Conservation (phyloP, 2,329 filamentous ascomycete species). For the Claviceps spartinae region DNA sequence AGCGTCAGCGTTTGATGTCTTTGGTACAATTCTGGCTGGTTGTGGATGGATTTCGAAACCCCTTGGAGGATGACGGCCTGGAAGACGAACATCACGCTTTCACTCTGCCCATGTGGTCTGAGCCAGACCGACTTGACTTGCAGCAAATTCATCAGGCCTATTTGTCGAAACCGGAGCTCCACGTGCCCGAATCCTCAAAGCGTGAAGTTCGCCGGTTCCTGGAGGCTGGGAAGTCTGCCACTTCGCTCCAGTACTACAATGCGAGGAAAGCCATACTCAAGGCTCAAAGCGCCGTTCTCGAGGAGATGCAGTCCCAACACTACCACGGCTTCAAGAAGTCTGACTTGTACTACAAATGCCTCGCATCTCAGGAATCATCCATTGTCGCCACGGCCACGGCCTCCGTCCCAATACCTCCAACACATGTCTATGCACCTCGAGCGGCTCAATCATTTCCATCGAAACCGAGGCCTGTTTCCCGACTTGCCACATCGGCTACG, state of each 20-base stretch:
- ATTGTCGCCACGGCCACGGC: constrained; percentile 3
- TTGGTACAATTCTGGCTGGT: constrained; percentile 97
- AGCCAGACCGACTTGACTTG: constrained; percentile 75
- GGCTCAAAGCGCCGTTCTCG: constrained; percentile 70
- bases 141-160: constrained; percentile 88
- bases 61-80: constrained; percentile 63
- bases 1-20: constrained; percentile 72
- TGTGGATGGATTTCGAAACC: constrained; percentile 90
- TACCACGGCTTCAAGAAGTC: constrained; percentile 83
- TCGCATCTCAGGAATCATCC: constrained; percentile 66
- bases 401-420: constrained; percentile 3
- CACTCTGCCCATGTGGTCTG: constrained; percentile 56
- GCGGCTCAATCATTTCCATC: constrained; percentile 25
- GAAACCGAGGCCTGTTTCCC: constrained; percentile 29
- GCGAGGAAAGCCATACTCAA: constrained; percentile 70
- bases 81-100: constrained; percentile 51
- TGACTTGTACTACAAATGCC: constrained; percentile 89
- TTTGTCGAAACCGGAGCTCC: constrained; percentile 67
- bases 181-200: constrained; percentile 56
- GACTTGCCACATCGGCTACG: constrained; percentile 24
- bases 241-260: constrained; percentile 66
- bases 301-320: constrained; percentile 69
- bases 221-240: constrained; percentile 60
- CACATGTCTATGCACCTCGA: constrained; percentile 12
- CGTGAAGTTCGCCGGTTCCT: constrained; percentile 65